Base-by-base conservation (phyloP, 768 basidiomycete genomes). In the Mycena latifolia region DNA sequence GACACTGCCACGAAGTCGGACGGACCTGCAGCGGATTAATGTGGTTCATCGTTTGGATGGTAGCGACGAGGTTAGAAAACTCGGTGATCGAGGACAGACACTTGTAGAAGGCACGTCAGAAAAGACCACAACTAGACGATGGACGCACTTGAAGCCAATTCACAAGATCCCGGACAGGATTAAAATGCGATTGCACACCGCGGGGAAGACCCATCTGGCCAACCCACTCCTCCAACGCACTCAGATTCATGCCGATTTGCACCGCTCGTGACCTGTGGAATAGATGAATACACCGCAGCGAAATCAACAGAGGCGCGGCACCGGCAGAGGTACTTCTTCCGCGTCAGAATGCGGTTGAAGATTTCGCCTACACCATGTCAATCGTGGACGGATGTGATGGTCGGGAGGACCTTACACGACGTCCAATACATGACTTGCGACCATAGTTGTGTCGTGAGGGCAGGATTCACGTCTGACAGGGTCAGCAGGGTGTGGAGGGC, bases 371-470 rank as follows among this genome's bases (percentile, higher is more conserved):
- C 10, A 28, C 37, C 37, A 8, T 14, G 54, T 69, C 37, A 63
- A 65, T 62, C 55, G 66, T 67, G 33, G 48, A 61, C 15, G 56
- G 6, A 33, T 28, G 22, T 43, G 24, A 47, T 39, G 55, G 22
- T 28, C 24, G 22, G 8, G 28, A 15, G 31, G 71, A n/a, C 76
- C 90, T 83, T 83, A 93, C 95, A 94, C 25, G 95, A 91, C 58
- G 95, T 92, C 98, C 98, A 99, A 76, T 96, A 98, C 83, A 98
- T 91, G n/a, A 98, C 89, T 78, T 99, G 98, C 1, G 95, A 96
- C 90, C 96, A 97, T 54, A 96, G 84, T 76, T 99, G 98, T 8
- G 92, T 89, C 55, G 89, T 90, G 20, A 98, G 82, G 10, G 87
- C 90, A 17, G 98, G 95, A 74, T 98, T 98, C 69, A 98, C 88